Evolutionary conservation across 2,329 filamentous ascomycete genomes (phyloP), one percentile per base, ranked within the genome.

Genomic region (Colletotrichum australisinense): DNA sequence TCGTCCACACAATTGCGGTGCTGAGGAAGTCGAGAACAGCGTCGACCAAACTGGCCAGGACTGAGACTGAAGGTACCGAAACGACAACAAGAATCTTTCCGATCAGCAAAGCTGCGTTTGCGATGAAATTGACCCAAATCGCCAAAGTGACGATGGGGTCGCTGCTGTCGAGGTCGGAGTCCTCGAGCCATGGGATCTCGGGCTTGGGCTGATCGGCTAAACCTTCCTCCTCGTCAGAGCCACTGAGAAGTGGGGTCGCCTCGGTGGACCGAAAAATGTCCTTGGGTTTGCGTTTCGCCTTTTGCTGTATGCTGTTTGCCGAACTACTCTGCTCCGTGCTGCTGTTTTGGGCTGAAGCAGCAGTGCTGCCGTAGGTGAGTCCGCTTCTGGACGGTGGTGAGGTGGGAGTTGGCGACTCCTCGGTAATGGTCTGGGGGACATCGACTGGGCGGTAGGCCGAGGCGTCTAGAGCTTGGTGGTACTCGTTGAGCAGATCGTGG

Each of bases 401-500:
- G 79, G 76, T 77, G 67, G 74, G 80, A 76, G 62, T 76, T 75
- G 81, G 81, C 1, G 86, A 83, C 79, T 95, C 93, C 79, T 97
- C 94, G n/a, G 87, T 84, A 76, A 97, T 97, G 12, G 94, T 95
- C 38, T 90, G 87, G 1, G 94, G 93, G 7, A 95, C 88, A 76
- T 91, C 89, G 71, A 90, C 79, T 62, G 86, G 84, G 60, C 86
- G 86, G 75, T 90, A 87, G 28, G 87, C 87, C 52, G 86, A 88
- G 24, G 86, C 86, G 56, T 89, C 86, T 63, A 91, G 85, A 75
- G 93, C 86, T 75, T 92, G 81, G 46, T 83, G 92, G 82, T 98
- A 98, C 82, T 98, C 95, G 79, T 97, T 95, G 71, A 98, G 91
- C 57, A 98, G 87, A 78, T 96, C 93, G 79, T 97, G 95, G 2